phyloP scores from a whole-genome alignment of 768 basidiomycete species.

The Suillus brevipes region DNA sequence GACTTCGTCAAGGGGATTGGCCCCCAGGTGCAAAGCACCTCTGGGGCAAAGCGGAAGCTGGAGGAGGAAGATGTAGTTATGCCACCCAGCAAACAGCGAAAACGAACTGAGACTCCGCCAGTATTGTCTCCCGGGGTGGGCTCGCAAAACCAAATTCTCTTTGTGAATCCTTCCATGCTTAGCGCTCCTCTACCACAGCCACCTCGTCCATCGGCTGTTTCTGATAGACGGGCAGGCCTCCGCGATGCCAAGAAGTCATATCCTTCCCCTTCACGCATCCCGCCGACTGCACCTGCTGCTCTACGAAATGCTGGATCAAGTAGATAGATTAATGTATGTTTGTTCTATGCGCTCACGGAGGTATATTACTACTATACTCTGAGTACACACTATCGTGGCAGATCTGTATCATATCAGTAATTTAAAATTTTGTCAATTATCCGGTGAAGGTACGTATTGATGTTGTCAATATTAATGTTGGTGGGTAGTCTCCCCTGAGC shows the following conservation, averaged over 20 bases:
- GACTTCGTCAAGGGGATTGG: constrained; percentile 45
- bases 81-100: constrained; percentile 10
- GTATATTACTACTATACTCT: background rate
- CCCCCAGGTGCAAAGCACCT: background rate
- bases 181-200: background rate
- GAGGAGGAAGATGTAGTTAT: constrained; percentile 20
- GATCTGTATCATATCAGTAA: background rate
- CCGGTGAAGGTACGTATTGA: too few species aligned
- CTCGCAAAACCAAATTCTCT: background rate
- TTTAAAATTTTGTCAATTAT: background rate
- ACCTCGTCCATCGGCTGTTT: constrained; percentile 17
- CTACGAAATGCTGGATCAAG: constrained; percentile 11
- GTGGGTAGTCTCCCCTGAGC: background rate
- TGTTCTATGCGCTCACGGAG: background rate
- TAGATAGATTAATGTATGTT: background rate
- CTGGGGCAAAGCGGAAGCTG: constrained; percentile 25
- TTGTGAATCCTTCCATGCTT: constrained; percentile 1
- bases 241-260: constrained; percentile 19
- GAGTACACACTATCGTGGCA: background rate
- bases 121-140: background rate
- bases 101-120: background rate
- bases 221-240: constrained; percentile 19
- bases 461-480: background rate
- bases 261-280: constrained; percentile 11
- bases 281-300: constrained; percentile 7